These are phyloP conservation scores for Orbilia ellipsospora DNA, from an alignment of 2,329 filamentous ascomycete species.

Conservation along the genomic window DNA sequence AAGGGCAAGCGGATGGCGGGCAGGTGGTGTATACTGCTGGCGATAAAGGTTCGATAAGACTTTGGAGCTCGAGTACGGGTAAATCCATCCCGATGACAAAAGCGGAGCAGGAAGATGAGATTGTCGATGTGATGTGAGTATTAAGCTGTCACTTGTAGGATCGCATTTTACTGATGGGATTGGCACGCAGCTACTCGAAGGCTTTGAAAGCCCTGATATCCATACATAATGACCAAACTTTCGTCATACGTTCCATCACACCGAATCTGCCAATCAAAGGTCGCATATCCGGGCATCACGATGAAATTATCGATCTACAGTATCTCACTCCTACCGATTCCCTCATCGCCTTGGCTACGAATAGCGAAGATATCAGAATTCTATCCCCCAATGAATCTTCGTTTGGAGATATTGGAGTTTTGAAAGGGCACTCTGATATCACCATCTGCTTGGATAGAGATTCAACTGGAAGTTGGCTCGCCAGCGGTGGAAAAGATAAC, in stretches of 20 bases:
- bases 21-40: slow-evolving; percentile 76
- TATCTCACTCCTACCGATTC: slow-evolving; percentile 85
- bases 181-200: slow-evolving; percentile 57
- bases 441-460: slow-evolving; percentile 94
- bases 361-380: slow-evolving; percentile 90
- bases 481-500: slow-evolving; percentile 96
- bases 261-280: slow-evolving; percentile 72
- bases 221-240: slow-evolving; percentile 87
- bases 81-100: slow-evolving; percentile 78
- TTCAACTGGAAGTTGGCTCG: slow-evolving; percentile 97
- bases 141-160: not conserved
- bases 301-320: slow-evolving; percentile 94
- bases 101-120: slow-evolving; percentile 71
- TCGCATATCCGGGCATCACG: slow-evolving; percentile 93
- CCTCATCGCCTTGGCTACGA: slow-evolving; percentile 88
- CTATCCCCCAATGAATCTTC: slow-evolving; percentile 71
- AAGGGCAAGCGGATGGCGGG: slow-evolving; percentile 33
- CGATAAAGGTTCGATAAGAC: slow-evolving; percentile 80
- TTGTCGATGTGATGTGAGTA: slow-evolving; percentile 74
- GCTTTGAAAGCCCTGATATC: slow-evolving; percentile 72
- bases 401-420: slow-evolving; percentile 86
- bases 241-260: slow-evolving; percentile 77
- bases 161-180: not conserved
- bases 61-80: slow-evolving; percentile 84
- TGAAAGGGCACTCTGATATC: slow-evolving; percentile 94